A percentile compares a stretch with the other conserved stretches of the same genome.
Evolutionary conservation across 495 filamentous ascomycete species (phyloP).

Genomic region (Glonium stellatum): DNA sequence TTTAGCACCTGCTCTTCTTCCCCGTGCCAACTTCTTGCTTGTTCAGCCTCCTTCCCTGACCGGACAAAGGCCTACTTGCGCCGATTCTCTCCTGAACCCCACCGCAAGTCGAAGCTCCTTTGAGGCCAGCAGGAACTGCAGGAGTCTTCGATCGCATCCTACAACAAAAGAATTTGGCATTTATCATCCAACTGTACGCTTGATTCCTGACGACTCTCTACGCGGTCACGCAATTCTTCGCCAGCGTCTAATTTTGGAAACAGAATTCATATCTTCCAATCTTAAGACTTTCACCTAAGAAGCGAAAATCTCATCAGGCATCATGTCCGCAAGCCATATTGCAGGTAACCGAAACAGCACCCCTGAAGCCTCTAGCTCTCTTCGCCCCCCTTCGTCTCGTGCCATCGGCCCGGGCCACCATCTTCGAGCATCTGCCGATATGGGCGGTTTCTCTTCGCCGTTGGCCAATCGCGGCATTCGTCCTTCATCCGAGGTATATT

Average conservation of each 20-base stretch:
- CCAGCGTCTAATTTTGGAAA: not conserved
- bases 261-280: constrained; percentile 21
- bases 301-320: constrained; percentile 22
- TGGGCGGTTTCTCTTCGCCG: constrained; percentile 76
- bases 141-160: constrained; percentile 48
- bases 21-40: not conserved
- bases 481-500: constrained; percentile 88
- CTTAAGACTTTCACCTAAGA: not conserved
- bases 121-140: constrained; percentile 94
- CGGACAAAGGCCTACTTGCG: constrained; percentile 2
- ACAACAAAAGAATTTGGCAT: constrained; percentile 7
- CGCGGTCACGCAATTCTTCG: not conserved
- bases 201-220: not conserved
- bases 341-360: constrained; percentile 93
- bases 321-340: constrained; percentile 57
- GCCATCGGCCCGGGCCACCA: constrained; percentile 75
- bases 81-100: constrained; percentile 15
- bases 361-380: constrained; percentile 73
- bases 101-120: constrained; percentile 49
- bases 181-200: constrained; percentile 12
- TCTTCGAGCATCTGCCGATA: constrained; percentile 91
- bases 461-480: constrained; percentile 74
- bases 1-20: constrained; percentile 19
- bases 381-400: constrained; percentile 82
- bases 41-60: constrained; percentile 1